Base-by-base conservation (phyloP, 768 basidiomycete genomes). In the Rubroboletus pulcherrimus region DNA sequence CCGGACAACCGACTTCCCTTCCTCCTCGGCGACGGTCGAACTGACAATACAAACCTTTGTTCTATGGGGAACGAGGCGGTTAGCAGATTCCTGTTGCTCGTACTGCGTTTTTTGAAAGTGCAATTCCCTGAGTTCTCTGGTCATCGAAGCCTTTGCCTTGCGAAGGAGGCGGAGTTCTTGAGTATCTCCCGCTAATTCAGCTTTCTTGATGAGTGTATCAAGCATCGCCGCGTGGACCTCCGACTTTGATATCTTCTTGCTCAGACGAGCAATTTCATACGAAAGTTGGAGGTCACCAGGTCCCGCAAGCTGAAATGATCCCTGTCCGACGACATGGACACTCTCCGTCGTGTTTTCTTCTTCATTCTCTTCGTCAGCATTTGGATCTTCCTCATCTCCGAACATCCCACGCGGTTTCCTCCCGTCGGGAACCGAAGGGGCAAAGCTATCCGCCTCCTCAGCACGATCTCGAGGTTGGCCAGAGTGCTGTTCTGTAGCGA, bases 1-100 rank as follows among this genome's bases (percentile, higher is more conserved):
- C 31, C 93, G 82, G 40, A 95, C 92, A 21, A 98, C 91, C 26
- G 89, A 86, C 68, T 91, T 95, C 7, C 93, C 93, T 41, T 84
- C 85, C 57, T 93, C 91, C 51, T 93, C 89, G 1, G 85, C 87
- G 1, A 85, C 80, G 0, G 91, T 83, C 6, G 91, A 92, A 56
- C 83, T 93, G 15, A 91, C 85, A 41, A 99, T 92, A 4, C 82
- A 78, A n/a, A 96, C 86, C 57, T 77, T 82, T 5, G 94, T 98
- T 31, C 91, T 81, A 24, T 89, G 86, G 2, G 93, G 88, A 24
- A 92, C 74, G 3, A 98, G 81, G 17, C 89, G 81, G 65, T 94
- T 97, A 24, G 91, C 91, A n/a, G 83, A 78, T 66, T 97, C 93
- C 70, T 98, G 95, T 66, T 93, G 90, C 67, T 96, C 91, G 67